Conservation (phyloP, 1,284 basidiomycete species). For the Apiotrichum gamsii region DNA sequence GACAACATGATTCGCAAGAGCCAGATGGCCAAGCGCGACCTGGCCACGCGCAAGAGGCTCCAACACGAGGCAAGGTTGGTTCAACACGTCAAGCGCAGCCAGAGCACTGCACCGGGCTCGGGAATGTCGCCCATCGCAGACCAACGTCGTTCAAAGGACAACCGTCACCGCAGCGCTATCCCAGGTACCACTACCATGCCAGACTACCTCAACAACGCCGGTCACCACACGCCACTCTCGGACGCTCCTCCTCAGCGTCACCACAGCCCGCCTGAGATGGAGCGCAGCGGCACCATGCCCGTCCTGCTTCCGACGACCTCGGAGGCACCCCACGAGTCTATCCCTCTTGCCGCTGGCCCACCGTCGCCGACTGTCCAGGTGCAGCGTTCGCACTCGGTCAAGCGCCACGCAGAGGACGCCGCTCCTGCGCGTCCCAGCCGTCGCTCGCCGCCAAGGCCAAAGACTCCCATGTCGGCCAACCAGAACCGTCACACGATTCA, state of each 20-base stretch:
- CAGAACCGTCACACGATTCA: slow-evolving; percentile 77
- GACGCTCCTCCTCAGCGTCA: background rate
- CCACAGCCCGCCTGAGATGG: background rate
- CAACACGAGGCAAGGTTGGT: slow-evolving; percentile 36
- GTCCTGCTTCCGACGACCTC: background rate
- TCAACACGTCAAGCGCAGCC: slow-evolving; percentile 33
- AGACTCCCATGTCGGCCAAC: slow-evolving; percentile 38
- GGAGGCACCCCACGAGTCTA: background rate
- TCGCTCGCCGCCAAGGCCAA: slow-evolving; percentile 1
- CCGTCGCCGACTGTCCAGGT: background rate
- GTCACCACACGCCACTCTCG: slow-evolving; percentile 9
- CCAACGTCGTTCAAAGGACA: slow-evolving; percentile 27
- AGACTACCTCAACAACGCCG: slow-evolving; percentile 33
- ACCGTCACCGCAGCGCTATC: slow-evolving; percentile 46
- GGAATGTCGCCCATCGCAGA: slow-evolving; percentile 24
- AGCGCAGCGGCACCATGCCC: background rate
- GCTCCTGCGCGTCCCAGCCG: background rate
- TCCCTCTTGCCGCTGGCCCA: background rate
- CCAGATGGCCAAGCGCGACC: slow-evolving; percentile 62
- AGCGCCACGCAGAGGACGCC: background rate
- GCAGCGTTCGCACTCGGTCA: background rate
- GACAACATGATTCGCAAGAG: slow-evolving; percentile 79
- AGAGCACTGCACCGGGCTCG: slow-evolving; percentile 26
- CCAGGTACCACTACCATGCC: slow-evolving; percentile 45
- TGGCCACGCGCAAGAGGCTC: slow-evolving; percentile 38